Conservation (phyloP, 352 stramenopile genomes). For the Phytophthora hibernalis region DNA sequence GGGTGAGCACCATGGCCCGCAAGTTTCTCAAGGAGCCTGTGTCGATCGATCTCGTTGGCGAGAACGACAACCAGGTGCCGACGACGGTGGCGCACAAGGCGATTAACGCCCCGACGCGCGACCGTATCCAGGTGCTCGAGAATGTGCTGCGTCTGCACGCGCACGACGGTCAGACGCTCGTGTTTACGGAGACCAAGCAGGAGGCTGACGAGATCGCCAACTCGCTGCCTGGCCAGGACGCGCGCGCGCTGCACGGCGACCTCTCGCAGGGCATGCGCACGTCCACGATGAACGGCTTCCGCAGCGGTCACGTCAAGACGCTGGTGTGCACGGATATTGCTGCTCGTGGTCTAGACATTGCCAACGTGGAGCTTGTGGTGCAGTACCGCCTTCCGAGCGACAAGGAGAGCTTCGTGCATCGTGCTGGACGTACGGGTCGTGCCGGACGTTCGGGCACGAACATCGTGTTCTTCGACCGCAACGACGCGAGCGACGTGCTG, state of each 20-base stretch:
- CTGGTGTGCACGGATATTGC: slow-evolving; percentile 93
- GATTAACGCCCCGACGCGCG: slow-evolving; percentile 88
- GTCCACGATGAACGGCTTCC: slow-evolving; percentile 97
- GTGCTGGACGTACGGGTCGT: slow-evolving; percentile 90
- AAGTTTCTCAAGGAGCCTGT: slow-evolving; percentile 95
- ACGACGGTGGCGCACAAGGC: slow-evolving; percentile 93
- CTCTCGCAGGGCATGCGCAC: slow-evolving; percentile 90
- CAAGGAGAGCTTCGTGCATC: slow-evolving; percentile 96
- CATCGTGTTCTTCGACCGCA: slow-evolving; percentile 88
- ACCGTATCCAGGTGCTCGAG: slow-evolving; percentile 69
- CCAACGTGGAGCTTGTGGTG: slow-evolving; percentile 92
- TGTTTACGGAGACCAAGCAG: slow-evolving; percentile 98
- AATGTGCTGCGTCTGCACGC: slow-evolving; percentile 75
- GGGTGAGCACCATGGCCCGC: slow-evolving; percentile 93
- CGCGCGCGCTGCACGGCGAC: slow-evolving; percentile 77
- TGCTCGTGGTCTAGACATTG: slow-evolving; percentile 90
- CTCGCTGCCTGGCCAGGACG: slow-evolving; percentile 67
- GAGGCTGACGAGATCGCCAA: slow-evolving; percentile 95
- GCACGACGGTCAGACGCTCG: slow-evolving; percentile 87
- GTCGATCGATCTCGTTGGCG: slow-evolving; percentile 95
- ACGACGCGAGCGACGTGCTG: slow-evolving; percentile 67
- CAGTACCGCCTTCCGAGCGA: slow-evolving; percentile 94
- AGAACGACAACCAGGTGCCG: slow-evolving; percentile 84
- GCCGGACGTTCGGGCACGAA: slow-evolving; percentile 84
- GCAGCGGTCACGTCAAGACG: slow-evolving; percentile 93